phyloP scores from a whole-genome alignment of 768 basidiomycete species.

The Boletus rufocinnamomeus region DNA sequence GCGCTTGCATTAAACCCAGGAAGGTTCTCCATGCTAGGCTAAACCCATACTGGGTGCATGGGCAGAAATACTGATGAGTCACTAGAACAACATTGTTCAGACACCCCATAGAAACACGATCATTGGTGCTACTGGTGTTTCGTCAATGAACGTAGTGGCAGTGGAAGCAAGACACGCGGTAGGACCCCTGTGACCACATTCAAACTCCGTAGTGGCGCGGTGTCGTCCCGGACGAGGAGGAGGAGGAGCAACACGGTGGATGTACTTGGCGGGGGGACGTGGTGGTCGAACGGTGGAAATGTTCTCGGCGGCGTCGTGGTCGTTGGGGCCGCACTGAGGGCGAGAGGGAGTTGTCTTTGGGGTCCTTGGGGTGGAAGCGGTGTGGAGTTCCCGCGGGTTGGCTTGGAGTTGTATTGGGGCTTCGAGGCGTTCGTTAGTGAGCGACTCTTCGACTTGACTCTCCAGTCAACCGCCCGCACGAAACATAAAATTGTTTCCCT shows the following conservation, averaged over 20 bases:
- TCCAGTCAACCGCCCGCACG: slow-evolving; percentile 30
- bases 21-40: neutral
- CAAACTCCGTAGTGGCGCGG: slow-evolving; percentile 32
- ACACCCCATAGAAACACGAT: neutral
- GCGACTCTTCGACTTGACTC: slow-evolving; percentile 34
- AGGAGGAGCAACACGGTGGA: neutral
- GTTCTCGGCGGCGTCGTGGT: slow-evolving; percentile 3
- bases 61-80: neutral
- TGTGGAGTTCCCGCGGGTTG: slow-evolving; percentile 36
- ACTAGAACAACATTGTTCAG: neutral
- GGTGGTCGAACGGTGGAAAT: neutral
- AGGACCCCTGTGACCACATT: slow-evolving; percentile 34
- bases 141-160: neutral
- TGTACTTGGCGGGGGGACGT: neutral
- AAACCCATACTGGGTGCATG: neutral
- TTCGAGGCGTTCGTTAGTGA: slow-evolving; percentile 32
- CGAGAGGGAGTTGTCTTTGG: slow-evolving; percentile 15
- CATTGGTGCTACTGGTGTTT: neutral
- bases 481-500: slow-evolving; percentile 32
- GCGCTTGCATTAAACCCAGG: neutral
- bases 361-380: slow-evolving; percentile 24
- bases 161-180: slow-evolving; percentile 15
- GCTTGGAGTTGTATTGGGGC: slow-evolving; percentile 26
- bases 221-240: slow-evolving; percentile 2
- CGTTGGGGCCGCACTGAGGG: neutral